These are phyloP conservation scores for Malus domestica DNA, from an alignment of 306 rosid species.

Conservation along the genomic window DNA sequence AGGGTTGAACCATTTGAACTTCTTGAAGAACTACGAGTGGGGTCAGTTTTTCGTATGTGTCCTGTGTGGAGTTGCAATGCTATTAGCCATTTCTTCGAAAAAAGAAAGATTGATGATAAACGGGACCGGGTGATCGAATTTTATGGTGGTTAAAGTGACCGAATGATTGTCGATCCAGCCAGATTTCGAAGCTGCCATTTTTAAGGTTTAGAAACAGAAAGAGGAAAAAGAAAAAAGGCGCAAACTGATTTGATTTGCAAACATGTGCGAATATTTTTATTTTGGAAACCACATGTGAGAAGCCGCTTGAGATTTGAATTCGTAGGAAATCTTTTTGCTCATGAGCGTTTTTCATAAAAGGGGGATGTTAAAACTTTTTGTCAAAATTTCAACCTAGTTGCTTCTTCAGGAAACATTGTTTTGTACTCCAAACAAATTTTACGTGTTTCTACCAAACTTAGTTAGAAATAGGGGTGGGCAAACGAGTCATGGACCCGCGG, in stretches of 20 bases:
- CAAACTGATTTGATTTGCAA: background rate
- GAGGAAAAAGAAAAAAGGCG: background rate
- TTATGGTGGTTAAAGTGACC: too few relatives aligned
- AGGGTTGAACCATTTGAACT: conserved; percentile 53
- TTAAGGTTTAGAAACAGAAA: background rate
- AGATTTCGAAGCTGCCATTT: conserved; percentile 24
- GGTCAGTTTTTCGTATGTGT: conserved; percentile 25
- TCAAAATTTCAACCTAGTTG: too few relatives aligned
- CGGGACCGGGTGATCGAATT: too few relatives aligned
- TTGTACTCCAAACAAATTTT: too few relatives aligned
- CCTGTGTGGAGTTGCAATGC: conserved; percentile 16
- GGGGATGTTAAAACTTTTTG: too few relatives aligned
- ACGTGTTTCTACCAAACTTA: too few relatives aligned
- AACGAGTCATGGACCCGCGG: too few relatives aligned
- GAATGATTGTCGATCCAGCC: conserved; percentile 13
- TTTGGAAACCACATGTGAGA: background rate
- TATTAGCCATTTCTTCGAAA: conserved; percentile 28
- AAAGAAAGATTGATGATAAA: background rate
- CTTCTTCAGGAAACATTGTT: too few relatives aligned
- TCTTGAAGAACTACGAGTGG: conserved; percentile 49
- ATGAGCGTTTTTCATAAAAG: too few relatives aligned
- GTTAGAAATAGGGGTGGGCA: too few relatives aligned
- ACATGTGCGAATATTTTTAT: background rate
- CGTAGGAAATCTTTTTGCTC: too few relatives aligned
- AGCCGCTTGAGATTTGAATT: background rate